These are phyloP conservation scores for Hermanozyma aechmeae DNA, from an alignment of 805 yeast genomes.

Conservation along the genomic window DNA sequence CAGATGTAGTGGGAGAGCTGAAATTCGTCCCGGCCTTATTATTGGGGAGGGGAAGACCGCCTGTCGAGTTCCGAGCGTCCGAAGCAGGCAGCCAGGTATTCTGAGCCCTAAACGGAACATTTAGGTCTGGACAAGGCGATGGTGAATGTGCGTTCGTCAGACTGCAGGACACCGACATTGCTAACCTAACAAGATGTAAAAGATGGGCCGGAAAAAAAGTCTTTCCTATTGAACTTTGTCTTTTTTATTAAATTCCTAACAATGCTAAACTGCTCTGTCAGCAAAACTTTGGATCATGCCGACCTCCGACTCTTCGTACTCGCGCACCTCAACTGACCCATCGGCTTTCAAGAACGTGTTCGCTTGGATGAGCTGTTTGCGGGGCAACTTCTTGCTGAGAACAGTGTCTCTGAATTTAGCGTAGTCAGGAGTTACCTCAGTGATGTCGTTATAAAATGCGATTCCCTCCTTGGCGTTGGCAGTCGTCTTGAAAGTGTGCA, in stretches of 20 bases:
- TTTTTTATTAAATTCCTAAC: too few relatives aligned
- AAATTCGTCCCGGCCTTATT: too few relatives aligned
- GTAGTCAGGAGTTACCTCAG: conserved; percentile 57
- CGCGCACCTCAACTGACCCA: conserved; percentile 46
- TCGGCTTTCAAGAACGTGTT: conserved; percentile 46
- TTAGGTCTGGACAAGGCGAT: background rate
- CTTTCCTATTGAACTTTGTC: background rate
- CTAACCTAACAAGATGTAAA: background rate
- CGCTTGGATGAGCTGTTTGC: conserved; percentile 79
- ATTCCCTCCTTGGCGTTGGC: conserved; percentile 63
- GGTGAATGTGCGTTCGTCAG: background rate
- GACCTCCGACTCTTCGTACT: conserved; percentile 61
- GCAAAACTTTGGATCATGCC: conserved; percentile 76
- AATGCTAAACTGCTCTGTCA: conserved; percentile 32
- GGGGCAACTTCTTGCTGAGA: conserved; percentile 64
- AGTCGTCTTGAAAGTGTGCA: conserved; percentile 73
- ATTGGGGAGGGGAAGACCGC: too few relatives aligned
- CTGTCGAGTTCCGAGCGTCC: too few relatives aligned
- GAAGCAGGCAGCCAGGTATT: too few relatives aligned
- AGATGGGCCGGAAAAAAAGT: background rate
- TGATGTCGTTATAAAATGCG: conserved; percentile 53
- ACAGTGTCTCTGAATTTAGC: conserved; percentile 61
- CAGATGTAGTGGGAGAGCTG: too few relatives aligned
- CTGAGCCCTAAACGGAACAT: background rate
- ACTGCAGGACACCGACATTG: background rate